A percentile compares a stretch with the other conserved stretches of the same genome.
Conservation (phyloP, 2,329 filamentous ascomycete genomes). For the Cytospora schulzeri region DNA sequence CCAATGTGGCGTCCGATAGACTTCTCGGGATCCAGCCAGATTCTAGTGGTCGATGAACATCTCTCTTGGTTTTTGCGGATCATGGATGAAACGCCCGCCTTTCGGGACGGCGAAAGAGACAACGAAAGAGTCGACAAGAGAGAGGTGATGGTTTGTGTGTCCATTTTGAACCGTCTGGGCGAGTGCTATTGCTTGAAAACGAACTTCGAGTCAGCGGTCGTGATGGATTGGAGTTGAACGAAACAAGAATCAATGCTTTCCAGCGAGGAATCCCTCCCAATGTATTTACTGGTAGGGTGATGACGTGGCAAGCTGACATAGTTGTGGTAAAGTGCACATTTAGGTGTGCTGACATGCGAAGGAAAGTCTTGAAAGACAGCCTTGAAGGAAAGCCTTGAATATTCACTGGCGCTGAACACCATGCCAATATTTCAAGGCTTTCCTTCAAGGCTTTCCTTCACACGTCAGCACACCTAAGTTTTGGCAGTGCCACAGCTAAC, state of each 20-base stretch:
- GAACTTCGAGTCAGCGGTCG: fast-evolving
- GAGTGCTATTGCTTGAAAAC: background rate
- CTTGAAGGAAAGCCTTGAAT: too few species aligned
- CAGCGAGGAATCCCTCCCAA: too few species aligned
- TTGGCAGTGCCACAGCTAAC: too few species aligned
- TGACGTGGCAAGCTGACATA: background rate
- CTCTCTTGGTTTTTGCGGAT: background rate
- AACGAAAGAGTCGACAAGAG: background rate
- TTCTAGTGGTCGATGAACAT: background rate
- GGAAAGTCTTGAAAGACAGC: too few species aligned
- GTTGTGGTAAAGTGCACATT: too few species aligned
- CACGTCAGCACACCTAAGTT: too few species aligned
- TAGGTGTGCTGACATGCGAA: background rate
- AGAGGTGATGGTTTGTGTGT: background rate
- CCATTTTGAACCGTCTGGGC: background rate
- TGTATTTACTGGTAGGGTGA: background rate
- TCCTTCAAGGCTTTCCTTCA: too few species aligned
- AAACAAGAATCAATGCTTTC: background rate
- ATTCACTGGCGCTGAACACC: too few species aligned
- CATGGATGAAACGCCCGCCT: background rate
- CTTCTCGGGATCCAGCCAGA: slow-evolving; percentile 5
- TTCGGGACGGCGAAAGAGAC: background rate
- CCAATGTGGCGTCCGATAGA: slow-evolving; percentile 7
- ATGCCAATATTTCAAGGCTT: too few species aligned
- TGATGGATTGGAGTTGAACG: background rate